phyloP scores from a whole-genome alignment of 2,329 filamentous ascomycete genomes.

The Nigrospora sphaerica region DNA sequence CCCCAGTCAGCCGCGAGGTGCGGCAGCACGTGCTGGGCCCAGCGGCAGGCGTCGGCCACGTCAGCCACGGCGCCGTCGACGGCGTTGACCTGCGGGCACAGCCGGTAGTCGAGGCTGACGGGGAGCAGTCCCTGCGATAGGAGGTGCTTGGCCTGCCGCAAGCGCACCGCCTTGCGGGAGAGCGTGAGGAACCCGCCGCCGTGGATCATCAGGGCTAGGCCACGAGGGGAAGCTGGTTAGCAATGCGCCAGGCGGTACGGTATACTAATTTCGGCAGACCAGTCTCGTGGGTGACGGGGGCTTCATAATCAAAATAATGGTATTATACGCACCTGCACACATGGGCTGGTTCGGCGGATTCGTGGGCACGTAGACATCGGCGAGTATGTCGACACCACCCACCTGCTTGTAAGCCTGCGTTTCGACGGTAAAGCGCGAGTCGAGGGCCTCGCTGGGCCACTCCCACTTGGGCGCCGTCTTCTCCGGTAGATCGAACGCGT shows the following conservation, averaged over 20 bases:
- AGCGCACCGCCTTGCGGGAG: constrained; percentile 27
- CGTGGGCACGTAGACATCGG: constrained; percentile 25
- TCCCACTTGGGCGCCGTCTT: background rate
- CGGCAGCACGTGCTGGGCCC: constrained; percentile 27
- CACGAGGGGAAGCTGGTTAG: too few species aligned
- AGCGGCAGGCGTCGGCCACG: constrained; percentile 31
- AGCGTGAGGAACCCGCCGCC: constrained; percentile 34
- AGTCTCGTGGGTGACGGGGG: background rate
- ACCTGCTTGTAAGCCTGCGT: constrained; percentile 13
- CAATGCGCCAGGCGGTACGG: background rate
- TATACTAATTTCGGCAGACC: background rate
- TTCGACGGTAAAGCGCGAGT: constrained; percentile 1
- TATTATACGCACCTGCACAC: background rate
- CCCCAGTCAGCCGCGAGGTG: constrained; percentile 7
- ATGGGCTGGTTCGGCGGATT: constrained; percentile 1
- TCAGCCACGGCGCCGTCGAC: constrained; percentile 38
- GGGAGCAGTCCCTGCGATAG: constrained; percentile 34
- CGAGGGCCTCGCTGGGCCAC: background rate
- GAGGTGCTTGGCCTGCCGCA: constrained; percentile 27
- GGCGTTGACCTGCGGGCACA: constrained; percentile 40
- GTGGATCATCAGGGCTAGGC: constrained; percentile 34
- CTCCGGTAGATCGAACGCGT: background rate
- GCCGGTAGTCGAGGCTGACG: constrained; percentile 40
- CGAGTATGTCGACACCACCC: constrained; percentile 10
- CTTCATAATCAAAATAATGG: too few species aligned